Base-by-base conservation (phyloP, 1,284 basidiomycete genomes). In the Ganoderma meredithae region DNA sequence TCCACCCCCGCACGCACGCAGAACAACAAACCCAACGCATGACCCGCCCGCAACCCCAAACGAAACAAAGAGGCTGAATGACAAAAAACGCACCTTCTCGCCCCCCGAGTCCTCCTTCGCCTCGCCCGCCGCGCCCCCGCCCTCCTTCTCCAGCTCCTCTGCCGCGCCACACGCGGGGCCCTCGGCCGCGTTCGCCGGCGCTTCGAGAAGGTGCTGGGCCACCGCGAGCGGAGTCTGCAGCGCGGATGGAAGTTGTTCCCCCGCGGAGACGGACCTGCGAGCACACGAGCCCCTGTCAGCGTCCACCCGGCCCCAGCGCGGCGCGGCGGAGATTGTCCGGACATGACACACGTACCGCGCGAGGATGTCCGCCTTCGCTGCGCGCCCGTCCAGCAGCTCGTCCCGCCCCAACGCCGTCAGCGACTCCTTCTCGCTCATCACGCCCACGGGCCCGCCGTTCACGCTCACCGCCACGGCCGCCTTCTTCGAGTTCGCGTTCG, bases 351-450 rank as follows among this genome's bases (percentile, higher is more conserved):
- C 83, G 70, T 68, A 92, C 92, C 91, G 85, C 49, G 87, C 86
- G 66, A 94, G 82, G 27, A 91, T 79, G 56, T 84, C 78, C 87
- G 90, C 88, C 80, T 84, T 88, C 65, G 83, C 81, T 67, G 88
- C 83, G 73, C 88, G 83, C 73, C 90, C 88, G 75, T 93, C 90
- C 76, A 91, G 83, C 73, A 94, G 78, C 77, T 92, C 92, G 67
- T 93, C 91, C 66, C 90, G 83, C 36, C 91, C 91, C 60, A 93
- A 80, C 64, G 81, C 85, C 67, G 87, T 89, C 75, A 93, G 79
- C 25, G 85, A 86, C 76, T 92, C 90, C 81, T 92, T 94, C 83
- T 96, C 95, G 67, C 86, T 87, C 52, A 90, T 82, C 60, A 94
- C 86, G 5, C 72, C 74, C 33, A 92, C 83, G 13, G 81, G 81